Base-by-base conservation (phyloP, 2,329 filamentous ascomycete species). In the Colletotrichum godetiae region DNA sequence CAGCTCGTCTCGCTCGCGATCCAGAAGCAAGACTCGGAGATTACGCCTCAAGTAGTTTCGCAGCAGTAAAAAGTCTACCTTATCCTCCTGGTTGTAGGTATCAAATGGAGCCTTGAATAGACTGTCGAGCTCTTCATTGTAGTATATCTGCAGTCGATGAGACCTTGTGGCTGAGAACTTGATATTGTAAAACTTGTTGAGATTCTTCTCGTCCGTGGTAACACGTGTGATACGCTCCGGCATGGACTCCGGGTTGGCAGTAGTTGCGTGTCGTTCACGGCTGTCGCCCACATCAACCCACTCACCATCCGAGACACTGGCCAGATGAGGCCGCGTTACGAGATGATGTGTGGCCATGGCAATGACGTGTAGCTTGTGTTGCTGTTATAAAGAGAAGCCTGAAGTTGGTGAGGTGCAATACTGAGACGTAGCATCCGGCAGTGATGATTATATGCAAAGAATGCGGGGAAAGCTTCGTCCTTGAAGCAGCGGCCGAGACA, bases 171-270 rank as follows among this genome's bases (percentile, higher is more conserved):
- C 76, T 0, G 88, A 89, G 52, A 86, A 82, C 0, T 79, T 79
- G 72, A 90, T 84, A 63, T 84, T 86, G 79, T 89, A 88, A 76
- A 88, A 89, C 1, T 78, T 78, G 10, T 83, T 78, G 2, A 90
- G 79, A n/a, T 88, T 85, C 8, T 79, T 73, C 2, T 88, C 73
- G 68, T 90, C 88, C 42, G 81, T 80, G 3, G 77, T 78, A 4
- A 89, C 81, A 10, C 86, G 83, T 11, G 82, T 77, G 15, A 89
- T 83, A 27, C 84, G 82, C 53, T 86, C 83, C 42, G 79, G 75
- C 76, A 87, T 82, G 2, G 78, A 79, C 67, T 84, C 82, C 0
- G 67, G 31, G 52, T 49, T 61, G 11, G 46, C 22, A 5, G 29
- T 29, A 0, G 29, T 4, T 5, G 46, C 19, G 15, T 15, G 22